These are phyloP conservation scores for Aspergillus vadensis DNA, from an alignment of 2,329 filamentous ascomycete species.

Conservation along the genomic window DNA sequence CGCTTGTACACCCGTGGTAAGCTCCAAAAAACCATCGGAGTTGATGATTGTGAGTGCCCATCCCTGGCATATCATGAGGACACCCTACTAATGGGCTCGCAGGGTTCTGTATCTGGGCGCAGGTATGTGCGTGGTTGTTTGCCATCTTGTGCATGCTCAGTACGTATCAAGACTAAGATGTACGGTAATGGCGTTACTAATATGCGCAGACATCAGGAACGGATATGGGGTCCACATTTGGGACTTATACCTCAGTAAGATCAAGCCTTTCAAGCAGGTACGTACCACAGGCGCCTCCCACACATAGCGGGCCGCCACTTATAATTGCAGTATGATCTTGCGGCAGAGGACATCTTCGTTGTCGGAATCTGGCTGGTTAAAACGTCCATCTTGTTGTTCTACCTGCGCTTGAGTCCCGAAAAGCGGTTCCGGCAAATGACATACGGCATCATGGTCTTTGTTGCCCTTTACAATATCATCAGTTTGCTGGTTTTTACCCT, in stretches of 20 bases:
- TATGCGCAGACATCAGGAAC: background rate
- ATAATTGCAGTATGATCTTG: conserved; percentile 13
- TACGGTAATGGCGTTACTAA: background rate
- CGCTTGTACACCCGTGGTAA: conserved; percentile 15
- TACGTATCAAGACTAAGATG: background rate
- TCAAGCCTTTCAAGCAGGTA: conserved; percentile 19
- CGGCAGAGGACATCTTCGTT: conserved; percentile 16
- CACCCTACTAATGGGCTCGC: background rate
- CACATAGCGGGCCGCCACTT: background rate
- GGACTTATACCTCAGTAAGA: conserved; percentile 14
- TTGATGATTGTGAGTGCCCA: conserved; percentile 15
- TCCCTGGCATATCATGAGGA: no score
- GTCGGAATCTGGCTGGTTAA: conserved; percentile 23
- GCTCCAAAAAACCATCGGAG: conserved; percentile 4
- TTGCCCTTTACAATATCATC: conserved; percentile 19
- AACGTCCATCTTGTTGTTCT: conserved; percentile 23
- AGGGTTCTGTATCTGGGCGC: conserved; percentile 14
- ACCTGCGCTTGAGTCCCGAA: conserved; percentile 20
- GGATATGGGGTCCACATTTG: conserved; percentile 20
- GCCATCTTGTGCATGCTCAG: conserved; percentile 17
- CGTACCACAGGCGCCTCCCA: background rate
- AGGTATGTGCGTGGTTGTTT: conserved; percentile 20
- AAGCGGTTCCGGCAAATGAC: conserved; percentile 22
- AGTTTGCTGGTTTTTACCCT: conserved; percentile 20
- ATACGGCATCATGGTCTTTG: conserved; percentile 21